These are phyloP conservation scores for Lyophyllum decastes DNA, from an alignment of 768 basidiomycete genomes.

Conservation along the genomic window DNA sequence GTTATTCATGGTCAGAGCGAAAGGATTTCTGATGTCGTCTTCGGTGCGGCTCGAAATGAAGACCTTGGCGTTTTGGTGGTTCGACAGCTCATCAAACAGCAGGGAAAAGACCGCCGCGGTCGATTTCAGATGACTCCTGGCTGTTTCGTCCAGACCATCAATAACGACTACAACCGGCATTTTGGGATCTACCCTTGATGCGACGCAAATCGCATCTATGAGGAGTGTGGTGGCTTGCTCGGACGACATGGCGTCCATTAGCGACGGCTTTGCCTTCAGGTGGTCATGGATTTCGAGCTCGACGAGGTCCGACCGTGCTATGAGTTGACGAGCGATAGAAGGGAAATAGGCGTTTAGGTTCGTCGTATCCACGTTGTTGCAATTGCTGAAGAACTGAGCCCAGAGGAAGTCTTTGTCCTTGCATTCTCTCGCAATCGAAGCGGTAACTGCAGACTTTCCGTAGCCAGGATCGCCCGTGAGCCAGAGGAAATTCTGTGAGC, in stretches of 20 bases:
- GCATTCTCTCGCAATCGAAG: conserved; percentile 16
- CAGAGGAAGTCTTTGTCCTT: conserved; percentile 14
- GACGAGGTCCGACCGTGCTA: conserved; percentile 3
- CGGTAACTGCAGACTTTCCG: conserved; percentile 21
- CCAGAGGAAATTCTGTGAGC: too few species aligned
- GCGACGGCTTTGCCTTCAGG: conserved; percentile 11
- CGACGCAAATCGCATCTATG: conserved; percentile 9
- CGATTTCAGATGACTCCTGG: conserved; percentile 2
- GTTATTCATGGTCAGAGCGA: neutral
- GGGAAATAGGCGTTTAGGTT: conserved; percentile 18
- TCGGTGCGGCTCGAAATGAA: conserved; percentile 17
- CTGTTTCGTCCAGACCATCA: too few species aligned
- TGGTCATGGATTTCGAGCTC: conserved; percentile 7
- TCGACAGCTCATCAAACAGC: conserved; percentile 1
- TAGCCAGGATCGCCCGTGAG: neutral
- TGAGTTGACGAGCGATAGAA: conserved; percentile 18
- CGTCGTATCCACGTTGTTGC: conserved; percentile 13
- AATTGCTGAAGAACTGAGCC: too few species aligned
- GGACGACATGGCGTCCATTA: conserved; percentile 8
- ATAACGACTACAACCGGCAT: conserved; percentile 17
- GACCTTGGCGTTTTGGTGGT: conserved; percentile 12
- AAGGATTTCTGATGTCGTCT: conserved; percentile 10
- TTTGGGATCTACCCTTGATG: neutral
- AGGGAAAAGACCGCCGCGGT: conserved; percentile 14
- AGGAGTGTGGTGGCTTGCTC: conserved; percentile 17